Evolutionary conservation across 2,329 filamentous ascomycete genomes (phyloP), one percentile per base, ranked within the genome.

Genomic region (Didymella glomerata): DNA sequence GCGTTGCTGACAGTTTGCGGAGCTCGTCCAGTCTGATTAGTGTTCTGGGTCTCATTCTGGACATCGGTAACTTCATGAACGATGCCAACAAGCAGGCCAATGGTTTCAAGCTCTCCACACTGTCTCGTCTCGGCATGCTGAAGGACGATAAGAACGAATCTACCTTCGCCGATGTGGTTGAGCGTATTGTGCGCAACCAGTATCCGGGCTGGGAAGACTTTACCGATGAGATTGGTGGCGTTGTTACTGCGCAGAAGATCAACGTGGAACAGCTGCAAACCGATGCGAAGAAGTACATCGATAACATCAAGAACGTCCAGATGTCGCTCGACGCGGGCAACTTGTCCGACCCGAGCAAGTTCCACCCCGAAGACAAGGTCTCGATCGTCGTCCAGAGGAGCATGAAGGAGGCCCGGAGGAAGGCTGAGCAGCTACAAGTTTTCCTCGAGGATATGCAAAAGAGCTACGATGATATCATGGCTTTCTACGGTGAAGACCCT

Each of bases 31-130:
- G 92, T 25, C 81, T 99, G 70, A 97, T 98, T 89, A 97, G 96
- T 66, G 93, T 99, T 46, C 86, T 99, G 56, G 93, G 94, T 59
- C 85, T 98, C 62, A 99, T 99, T 78, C 83, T 99, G 70, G 94
- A 97, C 77, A 97, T 99, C 73, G 95, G 95, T 78, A 99, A 99
- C 79, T 99, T 97, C 84, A 99, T 99, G 95, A 99, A 99, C 82
- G 95, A 98, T 75, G 90, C 93, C 54, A 98, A 97, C 81, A 99
- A 99, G 81, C 95, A 98, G 80, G 95, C 95, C 4, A 91, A 90
- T 57, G 95, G 95, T 63, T 99, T 99, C 88, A 99, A 99, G 82
- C 87, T 99, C 14, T 95, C 93, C 73, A 97, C 95, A 6, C 88
- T 99, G 48, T 91, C 92, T 27, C 88, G 95, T 54, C 83, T 99